Base-by-base conservation (phyloP, 2,329 filamentous ascomycete species). In the Fusarium praegraminearum region DNA sequence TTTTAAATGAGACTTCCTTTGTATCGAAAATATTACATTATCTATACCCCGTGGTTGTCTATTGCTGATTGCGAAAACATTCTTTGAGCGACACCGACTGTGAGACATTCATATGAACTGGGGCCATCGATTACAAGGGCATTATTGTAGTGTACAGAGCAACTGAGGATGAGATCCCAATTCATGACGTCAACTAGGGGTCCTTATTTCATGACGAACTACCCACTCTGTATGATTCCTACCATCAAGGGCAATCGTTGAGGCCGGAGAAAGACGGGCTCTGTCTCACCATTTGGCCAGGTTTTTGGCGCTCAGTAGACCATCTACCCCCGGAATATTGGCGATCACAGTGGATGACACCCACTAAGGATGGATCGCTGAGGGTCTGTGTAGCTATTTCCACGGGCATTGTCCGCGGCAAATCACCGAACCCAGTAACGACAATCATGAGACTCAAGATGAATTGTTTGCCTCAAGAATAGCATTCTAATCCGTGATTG, bases 391-490 rank as follows among this genome's bases (percentile, higher is more conserved):
- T 5, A 13, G 10, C 12, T 1, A 5, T 9, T 5, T 43, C 40
- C 40, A 43, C 55, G 55, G 55, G 18, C 20, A 24, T 54, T 58
- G 15, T 40, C 55, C 55, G 47, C 55, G 55, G 46, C n/a, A 3
- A 12, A 0, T 58, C 7, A 22, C 55, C 55, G 55, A 22, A 35
- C 3, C 9, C 7, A 22, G 22, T 5, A 15, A 11, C 8, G 30
- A 20, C 38, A 33, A 16, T 20, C 7, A 16, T 43, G 13, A 43
- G 8, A 22, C 13, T 24, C 22, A 16, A 41, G 20, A 15, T 22
- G 12, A 12, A 41, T 4, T 16, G 13, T 43, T 24, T 43, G 22
- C 22, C 40, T 5, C 7, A 41, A 10, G 13, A 9, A 16, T 10
- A 18, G 10, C 8, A 18, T 35, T 35, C 5, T 35, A 35, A 35